Conservation (phyloP, 2,329 filamentous ascomycete genomes). For the Cadophora malorum region DNA sequence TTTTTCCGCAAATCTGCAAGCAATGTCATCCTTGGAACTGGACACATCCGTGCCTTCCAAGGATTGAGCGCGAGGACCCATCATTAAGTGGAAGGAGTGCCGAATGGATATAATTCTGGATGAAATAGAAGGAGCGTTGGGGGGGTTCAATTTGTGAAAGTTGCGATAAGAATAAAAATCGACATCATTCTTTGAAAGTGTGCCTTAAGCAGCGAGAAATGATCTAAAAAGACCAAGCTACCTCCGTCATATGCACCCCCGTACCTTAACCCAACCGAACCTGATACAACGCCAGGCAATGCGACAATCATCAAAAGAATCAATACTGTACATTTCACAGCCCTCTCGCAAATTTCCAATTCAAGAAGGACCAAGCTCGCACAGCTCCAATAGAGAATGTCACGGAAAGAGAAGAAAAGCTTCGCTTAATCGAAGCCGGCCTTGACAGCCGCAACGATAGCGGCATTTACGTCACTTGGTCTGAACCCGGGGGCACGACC, state of each 20-base stretch:
- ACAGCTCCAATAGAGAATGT: neutral
- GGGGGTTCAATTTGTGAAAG: neutral
- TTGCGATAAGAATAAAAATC: neutral
- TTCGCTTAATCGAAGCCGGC: constrained; percentile 23
- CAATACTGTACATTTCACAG: neutral
- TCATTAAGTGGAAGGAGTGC: neutral
- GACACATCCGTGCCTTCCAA: neutral
- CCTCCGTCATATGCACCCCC: neutral
- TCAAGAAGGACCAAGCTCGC: neutral
- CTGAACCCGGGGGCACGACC: constrained; percentile 44
- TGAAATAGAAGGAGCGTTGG: neutral
- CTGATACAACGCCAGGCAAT: constrained; percentile 2
- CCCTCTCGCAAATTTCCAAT: neutral
- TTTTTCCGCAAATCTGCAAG: neutral
- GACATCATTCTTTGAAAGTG: neutral
- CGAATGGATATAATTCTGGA: neutral
- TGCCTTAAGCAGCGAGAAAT: neutral
- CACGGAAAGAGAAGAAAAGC: neutral
- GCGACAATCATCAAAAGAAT: neutral
- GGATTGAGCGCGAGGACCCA: neutral
- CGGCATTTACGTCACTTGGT: constrained; percentile 44
- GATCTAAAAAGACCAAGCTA: neutral
- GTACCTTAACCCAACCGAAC: neutral
- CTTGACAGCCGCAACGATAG: constrained; percentile 40
- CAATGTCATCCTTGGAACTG: neutral